Evolutionary conservation across 352 stramenopile species (phyloP).

Genomic region (Blastocystis sp.): DNA sequence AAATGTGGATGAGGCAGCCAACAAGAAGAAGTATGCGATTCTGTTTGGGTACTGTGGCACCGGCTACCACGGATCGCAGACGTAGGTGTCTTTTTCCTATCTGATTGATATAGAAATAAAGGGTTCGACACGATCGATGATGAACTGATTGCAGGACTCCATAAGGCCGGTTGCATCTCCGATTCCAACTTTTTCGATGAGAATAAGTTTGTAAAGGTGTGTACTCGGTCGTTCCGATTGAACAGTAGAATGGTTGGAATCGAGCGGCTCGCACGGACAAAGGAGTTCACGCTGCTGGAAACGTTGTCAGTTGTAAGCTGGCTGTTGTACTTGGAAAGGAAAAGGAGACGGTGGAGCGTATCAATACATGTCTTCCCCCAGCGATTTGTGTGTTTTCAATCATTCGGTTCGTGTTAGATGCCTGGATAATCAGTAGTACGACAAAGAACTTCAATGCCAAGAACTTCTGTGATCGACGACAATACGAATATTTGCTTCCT

Average conservation of each 20-base stretch:
- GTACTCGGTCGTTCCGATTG: background rate
- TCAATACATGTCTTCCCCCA: slow-evolving; percentile 68
- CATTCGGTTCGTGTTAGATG: background rate
- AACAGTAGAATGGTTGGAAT: slow-evolving; percentile 70
- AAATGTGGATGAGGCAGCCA: background rate
- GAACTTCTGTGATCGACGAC: slow-evolving; percentile 73
- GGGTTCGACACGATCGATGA: slow-evolving; percentile 76
- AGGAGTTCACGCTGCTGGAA: slow-evolving; percentile 73
- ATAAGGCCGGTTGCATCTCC: slow-evolving; percentile 71
- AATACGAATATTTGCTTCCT: slow-evolving; percentile 77
- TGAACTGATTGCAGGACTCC: slow-evolving; percentile 73
- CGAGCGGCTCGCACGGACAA: slow-evolving; percentile 77
- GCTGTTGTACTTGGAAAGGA: slow-evolving; percentile 70
- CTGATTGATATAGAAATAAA: slow-evolving; percentile 66
- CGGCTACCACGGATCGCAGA: slow-evolving; percentile 77
- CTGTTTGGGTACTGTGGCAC: slow-evolving; percentile 76
- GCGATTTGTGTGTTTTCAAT: slow-evolving; percentile 68
- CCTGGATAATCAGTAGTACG: slow-evolving; percentile 66
- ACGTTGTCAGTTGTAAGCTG: slow-evolving; percentile 73
- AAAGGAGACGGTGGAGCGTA: slow-evolving; percentile 65
- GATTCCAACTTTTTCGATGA: slow-evolving; percentile 73
- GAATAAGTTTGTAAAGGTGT: slow-evolving; percentile 64
- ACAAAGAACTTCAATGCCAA: slow-evolving; percentile 81
- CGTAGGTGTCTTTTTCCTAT: slow-evolving; percentile 61
- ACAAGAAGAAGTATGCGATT: slow-evolving; percentile 70